A percentile compares a stretch with the other conserved stretches of the same genome.
Evolutionary conservation across 2,329 filamentous ascomycete species (phyloP).

Genomic region (Aureobasidium lini): DNA sequence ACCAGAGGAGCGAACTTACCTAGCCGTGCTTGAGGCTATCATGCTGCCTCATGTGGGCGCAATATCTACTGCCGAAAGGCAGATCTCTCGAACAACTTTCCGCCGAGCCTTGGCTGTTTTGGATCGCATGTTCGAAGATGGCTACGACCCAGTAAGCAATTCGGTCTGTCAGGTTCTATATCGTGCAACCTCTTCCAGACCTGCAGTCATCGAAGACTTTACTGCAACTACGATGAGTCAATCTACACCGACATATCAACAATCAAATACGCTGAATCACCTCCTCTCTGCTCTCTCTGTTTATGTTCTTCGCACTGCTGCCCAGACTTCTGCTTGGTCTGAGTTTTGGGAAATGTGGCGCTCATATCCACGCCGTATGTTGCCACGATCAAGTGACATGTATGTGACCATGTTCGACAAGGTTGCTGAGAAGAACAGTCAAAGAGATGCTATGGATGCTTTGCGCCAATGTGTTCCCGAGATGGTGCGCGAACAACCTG

Average conservation of each 20-base stretch:
- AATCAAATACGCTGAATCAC: constrained; percentile 31
- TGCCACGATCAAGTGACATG: constrained; percentile 43
- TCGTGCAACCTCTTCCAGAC: neutral
- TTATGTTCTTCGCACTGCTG: constrained; percentile 5
- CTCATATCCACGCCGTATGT: constrained; percentile 44
- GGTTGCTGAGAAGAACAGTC: constrained; percentile 35
- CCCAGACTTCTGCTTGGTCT: constrained; percentile 33
- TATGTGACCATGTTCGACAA: constrained; percentile 49
- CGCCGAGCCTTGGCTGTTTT: constrained; percentile 33
- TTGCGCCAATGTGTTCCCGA: constrained; percentile 51
- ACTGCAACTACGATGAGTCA: neutral
- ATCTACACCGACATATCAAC: constrained; percentile 17
- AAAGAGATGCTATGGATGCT: constrained; percentile 40
- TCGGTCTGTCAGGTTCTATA: constrained; percentile 43
- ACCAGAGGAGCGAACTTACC: constrained; percentile 29
- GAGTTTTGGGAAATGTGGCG: constrained; percentile 57
- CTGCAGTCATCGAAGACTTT: neutral
- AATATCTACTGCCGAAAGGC: constrained; percentile 15
- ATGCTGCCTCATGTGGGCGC: constrained; percentile 24
- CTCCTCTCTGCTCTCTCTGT: constrained; percentile 29
- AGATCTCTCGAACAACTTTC: constrained; percentile 19
- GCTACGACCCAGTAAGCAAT: constrained; percentile 34
- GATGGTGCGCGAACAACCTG: constrained; percentile 50
- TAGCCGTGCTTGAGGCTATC: constrained; percentile 29
- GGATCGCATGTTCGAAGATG: constrained; percentile 35